phyloP scores from a whole-genome alignment of 106 monocot species.

The Hemerocallis citrina region DNA sequence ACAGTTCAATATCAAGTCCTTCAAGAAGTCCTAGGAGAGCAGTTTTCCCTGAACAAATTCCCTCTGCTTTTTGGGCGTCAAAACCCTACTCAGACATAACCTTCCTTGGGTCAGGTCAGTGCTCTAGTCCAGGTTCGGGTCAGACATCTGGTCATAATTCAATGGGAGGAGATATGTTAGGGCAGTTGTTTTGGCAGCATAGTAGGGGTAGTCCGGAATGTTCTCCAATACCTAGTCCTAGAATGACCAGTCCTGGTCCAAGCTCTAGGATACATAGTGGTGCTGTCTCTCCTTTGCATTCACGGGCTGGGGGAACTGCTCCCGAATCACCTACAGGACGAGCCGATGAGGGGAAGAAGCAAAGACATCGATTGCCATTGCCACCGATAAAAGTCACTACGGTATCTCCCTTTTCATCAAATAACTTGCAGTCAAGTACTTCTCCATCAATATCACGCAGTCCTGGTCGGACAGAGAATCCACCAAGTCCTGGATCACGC shows the following conservation, averaged over 20 bases:
- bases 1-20: constrained; percentile 96
- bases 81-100: constrained; percentile 57
- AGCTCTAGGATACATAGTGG: constrained; percentile 91
- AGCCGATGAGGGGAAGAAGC: constrained; percentile 60
- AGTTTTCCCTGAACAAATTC: constrained; percentile 74
- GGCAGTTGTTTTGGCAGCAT: constrained; percentile 70
- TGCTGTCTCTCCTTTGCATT: constrained; percentile 80
- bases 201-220: constrained; percentile 91
- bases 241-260: constrained; percentile 96
- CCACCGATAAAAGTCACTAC: constrained; percentile 62
- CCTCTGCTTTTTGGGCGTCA: constrained; percentile 65
- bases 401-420: constrained; percentile 52
- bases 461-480: constrained; percentile 79
- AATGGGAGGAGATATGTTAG: constrained; percentile 80
- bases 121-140: constrained; percentile 97
- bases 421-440: constrained; percentile 34
- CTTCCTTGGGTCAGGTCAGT: constrained; percentile 86
- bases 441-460: constrained; percentile 54
- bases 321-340: constrained; percentile 82
- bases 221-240: constrained; percentile 94
- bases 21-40: constrained; percentile 73
- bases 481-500: constrained; percentile 73
- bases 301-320: constrained; percentile 73
- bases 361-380: constrained; percentile 71
- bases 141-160: constrained; percentile 98